Base-by-base conservation (phyloP, 768 basidiomycete genomes). In the Butyriboletus loyo region DNA sequence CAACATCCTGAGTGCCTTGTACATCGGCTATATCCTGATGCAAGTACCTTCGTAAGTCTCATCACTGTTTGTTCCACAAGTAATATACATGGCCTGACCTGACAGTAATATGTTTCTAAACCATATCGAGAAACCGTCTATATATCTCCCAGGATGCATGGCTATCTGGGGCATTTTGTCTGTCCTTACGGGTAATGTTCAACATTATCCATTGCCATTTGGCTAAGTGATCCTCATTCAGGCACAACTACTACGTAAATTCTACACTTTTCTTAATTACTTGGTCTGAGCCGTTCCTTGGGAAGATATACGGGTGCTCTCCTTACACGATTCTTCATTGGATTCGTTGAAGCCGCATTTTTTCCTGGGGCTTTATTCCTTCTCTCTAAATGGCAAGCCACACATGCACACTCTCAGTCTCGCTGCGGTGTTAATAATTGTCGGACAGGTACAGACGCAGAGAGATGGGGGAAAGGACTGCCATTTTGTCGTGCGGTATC, bases 11-110 rank as follows among this genome's bases (percentile, higher is more conserved):
- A 84, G 84, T 37, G 80, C 86, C 46, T 75, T 87, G 43, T 87
- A 86, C 57, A 74, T 85, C 30, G 86, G 86, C 15, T 89, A 89
- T 62, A 86, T 86, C 52, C 67, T 87, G 35, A 88, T 89, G 87
- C 88, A 90, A 65, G 77, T 90, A 49, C 87, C 87, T 31, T 86
- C 84, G 83, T 85, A 59, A 62, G 84, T 70, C 4, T 11, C 5
- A 27, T 21, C 36, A 30, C 43, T 9, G 22, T 44, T 24, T 40
- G 17, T 36, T 24, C 30, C 49, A 13, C 35, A 25, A 24, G 19
- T 28, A 1, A n/a, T 44, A 22, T 35, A 42, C 7, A 41, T 46
- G 17, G 27, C 21, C 19, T 28, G 8, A n/a, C 17, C 43, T 17
- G 40, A 22, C 58, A 90, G 87, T 17, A 89, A 88, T 57, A 84